phyloP scores from a whole-genome alignment of 148 eudicot genomes.

The Polygonum aviculare region DNA sequence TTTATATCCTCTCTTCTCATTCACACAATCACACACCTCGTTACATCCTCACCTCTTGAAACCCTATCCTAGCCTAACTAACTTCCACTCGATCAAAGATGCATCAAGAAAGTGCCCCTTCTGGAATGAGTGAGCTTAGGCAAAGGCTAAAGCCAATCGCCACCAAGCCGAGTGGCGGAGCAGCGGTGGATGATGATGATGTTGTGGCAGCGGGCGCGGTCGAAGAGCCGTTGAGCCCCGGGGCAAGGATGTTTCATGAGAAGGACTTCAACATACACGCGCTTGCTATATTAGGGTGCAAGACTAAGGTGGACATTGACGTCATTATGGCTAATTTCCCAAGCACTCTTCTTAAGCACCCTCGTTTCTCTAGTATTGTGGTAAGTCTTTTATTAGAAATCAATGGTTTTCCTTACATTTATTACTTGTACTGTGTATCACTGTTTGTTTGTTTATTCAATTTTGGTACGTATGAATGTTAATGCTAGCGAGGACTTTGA shows the following conservation, averaged over 20 bases:
- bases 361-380: slow-evolving; percentile 42
- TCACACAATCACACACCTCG: neutral
- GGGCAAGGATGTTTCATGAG: slow-evolving; percentile 26
- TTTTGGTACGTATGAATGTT: neutral
- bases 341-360: slow-evolving; percentile 31
- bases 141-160: slow-evolving; percentile 30
- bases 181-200: neutral
- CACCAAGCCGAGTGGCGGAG: slow-evolving; percentile 11
- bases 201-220: neutral
- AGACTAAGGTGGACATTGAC: slow-evolving; percentile 18
- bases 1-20: neutral
- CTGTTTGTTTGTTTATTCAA: neutral
- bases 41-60: neutral
- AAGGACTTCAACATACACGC: slow-evolving; percentile 26
- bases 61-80: neutral
- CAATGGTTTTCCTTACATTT: neutral
- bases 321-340: slow-evolving; percentile 22
- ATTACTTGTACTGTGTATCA: neutral
- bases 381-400: neutral
- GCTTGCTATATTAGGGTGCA: slow-evolving; percentile 28
- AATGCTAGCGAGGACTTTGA: neutral
- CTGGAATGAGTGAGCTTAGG: slow-evolving; percentile 23
- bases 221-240: slow-evolving; percentile 47
- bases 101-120: neutral
- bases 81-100: neutral